Conservation (phyloP, 352 stramenopile genomes). For the Phytophthora pisi region DNA sequence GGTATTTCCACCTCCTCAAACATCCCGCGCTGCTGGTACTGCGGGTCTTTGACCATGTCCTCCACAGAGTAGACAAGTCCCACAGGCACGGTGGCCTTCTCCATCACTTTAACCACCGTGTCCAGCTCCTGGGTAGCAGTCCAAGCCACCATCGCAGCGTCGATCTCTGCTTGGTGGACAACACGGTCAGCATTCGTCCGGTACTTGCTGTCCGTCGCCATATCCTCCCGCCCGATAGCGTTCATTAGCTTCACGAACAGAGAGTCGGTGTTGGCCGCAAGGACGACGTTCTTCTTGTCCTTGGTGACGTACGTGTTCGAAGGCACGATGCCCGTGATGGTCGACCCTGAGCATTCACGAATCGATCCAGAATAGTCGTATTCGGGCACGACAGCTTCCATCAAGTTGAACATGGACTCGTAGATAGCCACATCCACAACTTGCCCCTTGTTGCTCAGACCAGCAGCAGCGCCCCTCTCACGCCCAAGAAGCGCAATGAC, state of each 20-base stretch:
- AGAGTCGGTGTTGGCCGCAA: constrained; percentile 86
- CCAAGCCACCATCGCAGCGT: constrained; percentile 62
- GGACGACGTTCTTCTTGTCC: constrained; percentile 86
- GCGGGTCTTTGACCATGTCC: constrained; percentile 76
- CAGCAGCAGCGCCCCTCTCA: constrained; percentile 44
- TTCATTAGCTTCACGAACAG: constrained; percentile 84
- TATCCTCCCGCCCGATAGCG: constrained; percentile 62
- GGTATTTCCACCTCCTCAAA: constrained; percentile 76
- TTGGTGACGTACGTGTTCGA: constrained; percentile 87
- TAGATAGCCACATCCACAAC: constrained; percentile 90
- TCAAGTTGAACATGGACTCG: constrained; percentile 88
- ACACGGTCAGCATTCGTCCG: constrained; percentile 76
- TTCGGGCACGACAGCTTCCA: constrained; percentile 85
- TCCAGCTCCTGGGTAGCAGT: constrained; percentile 53
- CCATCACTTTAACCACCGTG: constrained; percentile 62
- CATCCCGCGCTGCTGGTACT: constrained; percentile 77
- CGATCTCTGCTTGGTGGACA: constrained; percentile 61
- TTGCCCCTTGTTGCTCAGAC: constrained; percentile 50
- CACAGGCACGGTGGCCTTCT: constrained; percentile 59
- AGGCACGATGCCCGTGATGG: constrained; percentile 88
- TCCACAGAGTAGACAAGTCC: constrained; percentile 83
- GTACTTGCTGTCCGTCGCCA: constrained; percentile 63
- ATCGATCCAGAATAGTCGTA: constrained; percentile 83
- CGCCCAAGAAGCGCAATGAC: constrained; percentile 81
- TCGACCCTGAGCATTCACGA: constrained; percentile 86